Evolutionary conservation across 2,329 filamentous ascomycete species (phyloP), one percentile per base, ranked within the genome.

Genomic region (Cytospora leucostoma): DNA sequence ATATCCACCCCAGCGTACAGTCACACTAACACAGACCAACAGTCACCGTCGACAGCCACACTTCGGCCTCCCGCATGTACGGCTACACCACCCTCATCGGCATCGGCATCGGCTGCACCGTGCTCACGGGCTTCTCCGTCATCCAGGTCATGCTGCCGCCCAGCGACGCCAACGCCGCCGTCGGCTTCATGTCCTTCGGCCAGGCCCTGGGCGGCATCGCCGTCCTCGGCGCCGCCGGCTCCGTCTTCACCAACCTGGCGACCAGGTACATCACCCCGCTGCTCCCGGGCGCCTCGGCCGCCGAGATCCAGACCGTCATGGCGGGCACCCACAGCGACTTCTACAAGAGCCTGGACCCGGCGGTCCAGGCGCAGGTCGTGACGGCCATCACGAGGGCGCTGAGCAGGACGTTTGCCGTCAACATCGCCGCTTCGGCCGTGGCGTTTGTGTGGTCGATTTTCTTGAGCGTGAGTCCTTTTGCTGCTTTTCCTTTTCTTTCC

Each of bases 31-130:
- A 27, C 27, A 27, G 27, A 27, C 27, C 27, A 37, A 37, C 19
- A 67, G 65, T 53, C 1, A 67, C 65, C 5, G 62, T 67, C 32
- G 51, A 55, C 11, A 32, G 47, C 6, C 27, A 49, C 0, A 66
- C 57, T 6, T 60, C 65, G 0, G 64, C 56, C 15, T 59, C 65
- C 1, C 11, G 55, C 10, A 49, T 67, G 1, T 67, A 67, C 35
- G 65, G 65, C 1, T 67, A 67, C 50, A 67, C 65, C 1, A 44
- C 60, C 3, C 59, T 67, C n/a, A 63, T 67, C 19, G 65, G 65
- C 1, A 33, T 64, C 13, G 65, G 65, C 0, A 59, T 66, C 1
- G 65, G 65, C 21, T 57, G 56, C 49, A 65, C 63, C 40, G 60
- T 61, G 40, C 63, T 51, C 17, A 63, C 65, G 1, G 65, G 65